Evolutionary conservation across 2,329 filamentous ascomycete species (phyloP), one percentile per base, ranked within the genome.

Genomic region (Arthrobotrys sinensis): DNA sequence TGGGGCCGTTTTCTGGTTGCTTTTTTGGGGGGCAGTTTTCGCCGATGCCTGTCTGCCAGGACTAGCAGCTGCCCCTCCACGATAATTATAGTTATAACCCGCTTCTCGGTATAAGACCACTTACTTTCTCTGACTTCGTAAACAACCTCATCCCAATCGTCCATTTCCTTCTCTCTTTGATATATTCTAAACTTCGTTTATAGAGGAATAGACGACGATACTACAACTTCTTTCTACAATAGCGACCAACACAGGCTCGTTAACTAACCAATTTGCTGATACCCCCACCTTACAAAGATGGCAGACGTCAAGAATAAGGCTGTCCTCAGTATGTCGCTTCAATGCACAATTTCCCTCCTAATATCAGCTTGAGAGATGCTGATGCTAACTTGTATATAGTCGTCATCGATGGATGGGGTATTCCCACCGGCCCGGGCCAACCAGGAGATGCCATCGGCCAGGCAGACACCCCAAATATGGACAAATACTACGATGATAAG

Each of bases 341-440:
- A 16, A 24, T 81, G 79, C 83, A 83, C 3, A 19, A 7, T 28
- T 8, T 12, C n/a, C 21, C 38, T 57, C 14, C 12, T 36, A 57
- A 12, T 8, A n/a, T n/a, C 16, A 24, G 3, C 24, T 28, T 28
- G 2, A 3, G 45, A 28, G 14, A 3, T 28, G 64, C 38, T 1
- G 11, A 66, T 60, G 38, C 62, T 71, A 34, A 67, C 36, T 46
- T 43, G 10, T 34, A n/a, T 32, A 19, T 19, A 94, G 92, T 99
- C 89, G 96, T 98, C 86, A 99, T 99, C 88, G 96, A 99, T 87
- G 96, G 96, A 84, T 99, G 96, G 96, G 96, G 96, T 84, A 90
- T 98, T 83, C 77, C 80, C 43, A 90, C 94, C 82, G 90, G 90
- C 80, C 91, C 91, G 81, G 87, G 91, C 76, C 96, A 94, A 72